Evolutionary conservation across 75 land plant genomes (phyloP), one percentile per base, ranked within the genome.

Genomic region (Pinus tabuliformis): DNA sequence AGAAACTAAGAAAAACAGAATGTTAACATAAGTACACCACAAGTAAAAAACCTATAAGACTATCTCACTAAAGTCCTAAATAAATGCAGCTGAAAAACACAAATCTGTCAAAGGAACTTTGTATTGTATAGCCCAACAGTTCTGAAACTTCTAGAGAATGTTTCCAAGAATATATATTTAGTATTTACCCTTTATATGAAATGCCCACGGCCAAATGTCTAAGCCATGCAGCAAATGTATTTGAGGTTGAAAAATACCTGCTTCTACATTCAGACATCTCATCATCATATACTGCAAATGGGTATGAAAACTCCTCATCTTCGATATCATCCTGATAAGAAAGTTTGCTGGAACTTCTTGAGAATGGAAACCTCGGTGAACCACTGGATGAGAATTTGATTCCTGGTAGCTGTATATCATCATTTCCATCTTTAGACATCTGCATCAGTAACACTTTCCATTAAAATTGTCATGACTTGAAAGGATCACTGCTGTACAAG

Each of bases 261-360:
- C 85, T 82, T 11, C 66, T 59, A 72, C 77, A 76, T 26, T 83
- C 89, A n/a, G 77, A 82, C 56, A 64, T 66, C 54, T 91, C 96
- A 42, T 89, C 91, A 75, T 93, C 90, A 74, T 93, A 90, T 11
- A 86, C 86, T 54, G 85, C 92, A 84, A 94, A 94, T 12, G 94
- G 92, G 66, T 89, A 92, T 30, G 80, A 73, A 82, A 86, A 88
- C 36, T 88, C 94, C 75, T 82, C 82, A 54, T 91, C 89, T 75
- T 91, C 93, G 70, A 73, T 76, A 33, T 93, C 96, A 75, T 89
- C 92, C 37, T 78, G 85, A 73, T 82, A 77, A 54, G 84, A 82
- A 33, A 76, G 65, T 81, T 82, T 87, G 61, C 83, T 89, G 16
- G 85, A 78, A 49, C 90, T 85, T 76, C 90, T 80, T 9, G 88